Percentiles rank a stretch among this genome's conserved stretches.
Conservation (phyloP, 1,284 basidiomycete genomes). For the Ustilago lituana region DNA sequence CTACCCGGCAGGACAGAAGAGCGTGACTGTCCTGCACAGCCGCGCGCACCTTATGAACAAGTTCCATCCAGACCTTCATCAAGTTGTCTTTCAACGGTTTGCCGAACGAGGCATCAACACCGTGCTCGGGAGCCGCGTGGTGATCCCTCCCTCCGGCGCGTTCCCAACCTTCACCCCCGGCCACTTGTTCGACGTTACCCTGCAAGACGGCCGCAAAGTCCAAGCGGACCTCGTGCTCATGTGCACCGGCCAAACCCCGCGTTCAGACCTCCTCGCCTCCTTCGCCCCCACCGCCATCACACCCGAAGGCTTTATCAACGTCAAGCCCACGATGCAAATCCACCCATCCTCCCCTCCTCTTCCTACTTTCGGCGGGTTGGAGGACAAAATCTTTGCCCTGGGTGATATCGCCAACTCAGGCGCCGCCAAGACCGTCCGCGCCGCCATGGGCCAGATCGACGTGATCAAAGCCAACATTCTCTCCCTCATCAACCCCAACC, state of each 20-base stretch:
- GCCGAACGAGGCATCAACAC: conserved; percentile 9
- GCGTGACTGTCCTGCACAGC: conserved; percentile 49
- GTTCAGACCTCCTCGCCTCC: conserved; percentile 20
- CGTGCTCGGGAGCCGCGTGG: conserved; percentile 20
- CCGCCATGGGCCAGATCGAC: conserved; percentile 38
- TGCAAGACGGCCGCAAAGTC: conserved; percentile 26
- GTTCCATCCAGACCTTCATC: conserved; percentile 36
- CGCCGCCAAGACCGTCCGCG: conserved; percentile 40
- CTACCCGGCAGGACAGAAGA: conserved; percentile 29
- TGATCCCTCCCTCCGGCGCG: conserved; percentile 10
- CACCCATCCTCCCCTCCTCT: background rate
- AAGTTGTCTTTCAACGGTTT: conserved; percentile 21
- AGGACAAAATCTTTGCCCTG: conserved; percentile 18
- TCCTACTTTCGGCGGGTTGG: background rate
- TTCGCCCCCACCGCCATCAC: conserved; percentile 27
- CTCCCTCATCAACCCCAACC: conserved; percentile 10
- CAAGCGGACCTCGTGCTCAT: conserved; percentile 35
- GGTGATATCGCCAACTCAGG: conserved; percentile 45
- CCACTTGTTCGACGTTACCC: conserved; percentile 17
- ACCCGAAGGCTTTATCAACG: conserved; percentile 33
- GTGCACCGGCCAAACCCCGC: conserved; percentile 51
- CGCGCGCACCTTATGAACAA: conserved; percentile 43
- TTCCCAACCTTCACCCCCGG: conserved; percentile 20
- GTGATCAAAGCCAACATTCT: conserved; percentile 37
- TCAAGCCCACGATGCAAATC: conserved; percentile 44